Evolutionary conservation across 257 asterid genomes (phyloP).

Genomic region (Buddleja alternifolia): DNA sequence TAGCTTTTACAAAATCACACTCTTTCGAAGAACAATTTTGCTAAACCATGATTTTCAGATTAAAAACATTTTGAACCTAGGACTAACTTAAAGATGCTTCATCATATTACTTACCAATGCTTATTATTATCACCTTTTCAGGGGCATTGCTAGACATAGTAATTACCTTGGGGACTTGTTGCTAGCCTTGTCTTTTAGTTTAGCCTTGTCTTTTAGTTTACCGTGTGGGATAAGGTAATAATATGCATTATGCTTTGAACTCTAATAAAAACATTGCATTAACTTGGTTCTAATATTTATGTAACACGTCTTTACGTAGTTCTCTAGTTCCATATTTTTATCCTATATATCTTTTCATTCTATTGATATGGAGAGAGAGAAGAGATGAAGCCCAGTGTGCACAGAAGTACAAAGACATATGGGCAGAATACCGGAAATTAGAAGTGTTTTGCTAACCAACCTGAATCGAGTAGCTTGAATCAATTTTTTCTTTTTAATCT

Average conservation of each 20-base stretch:
- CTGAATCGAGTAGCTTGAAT: too few species aligned
- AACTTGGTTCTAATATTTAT: slow-evolving; percentile 10
- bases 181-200: too few species aligned
- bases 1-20: background rate
- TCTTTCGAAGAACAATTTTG: too few species aligned
- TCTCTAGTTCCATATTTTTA: slow-evolving; percentile 89
- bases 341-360: slow-evolving; percentile 84
- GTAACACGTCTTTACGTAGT: slow-evolving; percentile 46
- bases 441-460: too few species aligned
- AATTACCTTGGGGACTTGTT: slow-evolving; percentile 96
- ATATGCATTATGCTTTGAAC: background rate
- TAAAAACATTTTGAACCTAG: background rate
- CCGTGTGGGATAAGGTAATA: slow-evolving; percentile 94
- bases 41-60: background rate
- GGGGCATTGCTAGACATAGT: slow-evolving; percentile 21
- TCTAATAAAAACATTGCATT: background rate
- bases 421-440: slow-evolving; percentile 88
- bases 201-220: slow-evolving; percentile 83
- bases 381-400: slow-evolving; percentile 97
- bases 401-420: slow-evolving; percentile 83
- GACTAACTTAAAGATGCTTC: background rate
- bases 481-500: too few species aligned
- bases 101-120: too few species aligned
- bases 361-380: slow-evolving; percentile 96
- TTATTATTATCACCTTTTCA: background rate